Evolutionary conservation across 1,284 basidiomycete genomes (phyloP), one percentile per base, ranked within the genome.

Genomic region (Trametes hirsuta): DNA sequence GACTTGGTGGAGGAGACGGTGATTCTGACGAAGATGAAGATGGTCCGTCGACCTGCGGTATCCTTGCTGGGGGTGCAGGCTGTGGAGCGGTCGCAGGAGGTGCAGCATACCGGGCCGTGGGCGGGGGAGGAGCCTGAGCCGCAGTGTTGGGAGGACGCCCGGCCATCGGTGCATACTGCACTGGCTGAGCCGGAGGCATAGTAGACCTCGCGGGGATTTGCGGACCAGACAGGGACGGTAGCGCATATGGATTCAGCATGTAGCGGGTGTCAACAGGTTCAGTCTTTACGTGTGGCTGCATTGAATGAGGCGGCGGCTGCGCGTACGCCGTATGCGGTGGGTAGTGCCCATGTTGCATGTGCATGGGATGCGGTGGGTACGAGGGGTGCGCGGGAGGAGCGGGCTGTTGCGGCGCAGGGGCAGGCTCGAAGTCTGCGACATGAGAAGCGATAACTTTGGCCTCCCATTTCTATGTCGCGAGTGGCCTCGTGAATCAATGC

Each of bases 391-490:
- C 46, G 59, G 70, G 14, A 66, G 79, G 63, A 84, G 86, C 56
- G 79, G 79, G 46, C 69, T 68, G 41, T 30, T 53, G 74, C 24
- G 75, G 77, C 39, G 72, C 78, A 3, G 76, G 73, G 24, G 83
- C 82, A 0, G 84, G 76, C 68, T 94, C 92, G 72, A 98, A 98
- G 67, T 98, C 94, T 59, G 96, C 96, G 15, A 97, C 96, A 69
- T 93, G 89, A 0, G 95, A 96, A 12, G 90, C 90, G 35, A 97
- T 85, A 40, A 98, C 88, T 76, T 97, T 97, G 70, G 83, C 84
- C 74, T 98, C 92, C 96, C 96, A 98, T 87, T 93, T 94, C 91
- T 97, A 72, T 42, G 65, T 48, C 42, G 47, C 45, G 49, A 53
- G 62, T 34, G 44, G 57, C 55, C 58, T 15, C 56, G 52, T 58